phyloP scores from a whole-genome alignment of 129 eudicot genomes.

The Gnaphalium uliginosum region DNA sequence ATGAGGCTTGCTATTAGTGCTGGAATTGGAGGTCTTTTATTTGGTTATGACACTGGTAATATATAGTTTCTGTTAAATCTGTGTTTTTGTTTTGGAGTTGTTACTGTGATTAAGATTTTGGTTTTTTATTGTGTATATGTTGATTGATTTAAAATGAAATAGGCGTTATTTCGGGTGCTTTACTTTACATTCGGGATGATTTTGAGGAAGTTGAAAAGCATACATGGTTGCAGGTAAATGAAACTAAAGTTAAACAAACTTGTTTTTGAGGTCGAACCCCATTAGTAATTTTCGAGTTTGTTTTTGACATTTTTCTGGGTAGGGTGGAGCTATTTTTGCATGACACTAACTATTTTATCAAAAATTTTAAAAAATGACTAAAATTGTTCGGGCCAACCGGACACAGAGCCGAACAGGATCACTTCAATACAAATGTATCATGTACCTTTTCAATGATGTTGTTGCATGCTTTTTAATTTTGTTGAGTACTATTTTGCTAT shows the following conservation, averaged over 20 bases:
- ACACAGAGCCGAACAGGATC: not conserved
- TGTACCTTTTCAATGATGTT: not conserved
- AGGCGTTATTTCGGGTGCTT: constrained; percentile 89
- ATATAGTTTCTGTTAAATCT: not conserved
- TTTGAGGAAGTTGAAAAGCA: constrained; percentile 50
- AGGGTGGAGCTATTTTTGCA: not conserved
- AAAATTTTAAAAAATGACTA: not conserved
- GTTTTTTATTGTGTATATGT: not conserved
- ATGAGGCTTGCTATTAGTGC: constrained; percentile 68
- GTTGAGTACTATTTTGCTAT: not conserved
- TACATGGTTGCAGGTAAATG: constrained; percentile 65
- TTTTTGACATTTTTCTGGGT: too few species aligned
- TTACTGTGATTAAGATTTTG: not conserved
- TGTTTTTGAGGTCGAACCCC: not conserved
- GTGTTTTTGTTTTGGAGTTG: not conserved
- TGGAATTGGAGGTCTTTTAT: constrained; percentile 79
- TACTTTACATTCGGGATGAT: constrained; percentile 71
- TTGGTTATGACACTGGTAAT: constrained; percentile 77
- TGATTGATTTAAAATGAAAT: not conserved
- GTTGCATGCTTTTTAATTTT: not conserved
- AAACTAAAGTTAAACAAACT: not conserved
- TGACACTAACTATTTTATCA: too few species aligned
- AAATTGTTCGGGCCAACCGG: not conserved
- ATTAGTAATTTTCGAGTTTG: not conserved
- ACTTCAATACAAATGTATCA: not conserved